Base-by-base conservation (phyloP, 176 grass and related monocot species). In the Lolium rigidum region DNA sequence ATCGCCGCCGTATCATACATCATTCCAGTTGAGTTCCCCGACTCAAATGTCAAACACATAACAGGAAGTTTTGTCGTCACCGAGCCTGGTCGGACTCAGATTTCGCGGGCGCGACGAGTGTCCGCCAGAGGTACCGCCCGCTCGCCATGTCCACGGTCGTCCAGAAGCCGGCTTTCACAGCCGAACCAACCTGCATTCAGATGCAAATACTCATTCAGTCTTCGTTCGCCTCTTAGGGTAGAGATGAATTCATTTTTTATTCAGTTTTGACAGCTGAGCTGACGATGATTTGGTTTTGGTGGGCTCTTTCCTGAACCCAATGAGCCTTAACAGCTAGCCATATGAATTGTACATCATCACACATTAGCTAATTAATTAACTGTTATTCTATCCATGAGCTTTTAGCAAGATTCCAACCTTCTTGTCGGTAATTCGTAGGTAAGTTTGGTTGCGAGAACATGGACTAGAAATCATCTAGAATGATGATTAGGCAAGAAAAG, bases 81-180 rank as follows among this genome's bases (percentile, higher is more conserved):
- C 64, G 81, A 7, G 67, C 79, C 85, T 94, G 88, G 4, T 92
- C 62, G 1, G 78, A 92, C 76, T 81, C 84, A 49, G 68, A 49
- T 26, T 81, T 82, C 1, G 24, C 76, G 7, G 84, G 66, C 17
- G 54, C 82, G 62, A 87, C 87, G 38, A 99, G 81, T 46, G 90
- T 88, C 76, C 87, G 91, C 94, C 94, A 99, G 41, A 99, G 83
- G 80, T 97, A 99, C 56, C 74, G 78, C 50, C 97, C 94, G 16
- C 92, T 99, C 20, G 92, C 97, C 97, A 94, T 99, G 80, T 99
- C 97, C 70, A 99, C 92, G 64, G 90, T 54, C 9, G 85, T 94
- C 97, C 94, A 94, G 76, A 99, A 99, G 10, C 90, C 88, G 1
- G 84, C 82, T 85, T 84, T 89, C 58, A 99, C 62, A 56, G 92